phyloP scores from a whole-genome alignment of 805 yeast species.

The Lachancea mirantina region DNA sequence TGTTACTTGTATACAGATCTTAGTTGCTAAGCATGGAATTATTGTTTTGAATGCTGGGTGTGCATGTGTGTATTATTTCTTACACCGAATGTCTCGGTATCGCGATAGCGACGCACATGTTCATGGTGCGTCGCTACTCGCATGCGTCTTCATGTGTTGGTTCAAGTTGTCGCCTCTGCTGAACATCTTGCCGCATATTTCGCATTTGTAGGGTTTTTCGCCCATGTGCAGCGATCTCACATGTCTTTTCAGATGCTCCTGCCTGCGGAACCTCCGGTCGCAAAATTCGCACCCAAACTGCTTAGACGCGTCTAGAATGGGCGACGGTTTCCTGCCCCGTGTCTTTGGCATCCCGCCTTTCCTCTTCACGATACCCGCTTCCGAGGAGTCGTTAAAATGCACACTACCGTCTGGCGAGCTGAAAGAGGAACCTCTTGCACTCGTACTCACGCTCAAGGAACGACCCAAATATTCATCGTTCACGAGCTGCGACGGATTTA shows the following conservation, averaged over 20 bases:
- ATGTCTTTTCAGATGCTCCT: constrained; percentile 72
- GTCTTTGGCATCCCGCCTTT: constrained; percentile 33
- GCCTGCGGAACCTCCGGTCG: constrained; percentile 60
- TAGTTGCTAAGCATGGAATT: not conserved
- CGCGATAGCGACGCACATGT: too few species aligned
- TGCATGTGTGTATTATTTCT: too few species aligned
- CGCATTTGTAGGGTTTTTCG: constrained; percentile 63
- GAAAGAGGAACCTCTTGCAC: constrained; percentile 1
- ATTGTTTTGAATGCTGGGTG: too few species aligned
- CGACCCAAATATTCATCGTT: too few species aligned
- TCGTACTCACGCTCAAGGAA: constrained; percentile 2
- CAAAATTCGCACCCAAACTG: constrained; percentile 60
- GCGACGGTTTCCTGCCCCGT: constrained; percentile 60
- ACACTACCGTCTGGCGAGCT: constrained; percentile 5
- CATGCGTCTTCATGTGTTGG: constrained; percentile 59
- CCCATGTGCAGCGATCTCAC: constrained; percentile 65
- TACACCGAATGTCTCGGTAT: too few species aligned
- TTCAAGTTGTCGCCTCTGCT: constrained; percentile 60
- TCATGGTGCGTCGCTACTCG: constrained; percentile 5
- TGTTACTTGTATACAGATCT: not conserved
- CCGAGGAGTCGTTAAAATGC: constrained; percentile 3
- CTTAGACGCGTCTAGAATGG: constrained; percentile 49
- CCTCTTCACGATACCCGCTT: constrained; percentile 10
- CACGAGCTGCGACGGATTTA: constrained; percentile 6
- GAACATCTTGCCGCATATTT: constrained; percentile 54